Conservation (phyloP, 2,329 filamentous ascomycete species). For the Ophioceras dolichostomum region DNA sequence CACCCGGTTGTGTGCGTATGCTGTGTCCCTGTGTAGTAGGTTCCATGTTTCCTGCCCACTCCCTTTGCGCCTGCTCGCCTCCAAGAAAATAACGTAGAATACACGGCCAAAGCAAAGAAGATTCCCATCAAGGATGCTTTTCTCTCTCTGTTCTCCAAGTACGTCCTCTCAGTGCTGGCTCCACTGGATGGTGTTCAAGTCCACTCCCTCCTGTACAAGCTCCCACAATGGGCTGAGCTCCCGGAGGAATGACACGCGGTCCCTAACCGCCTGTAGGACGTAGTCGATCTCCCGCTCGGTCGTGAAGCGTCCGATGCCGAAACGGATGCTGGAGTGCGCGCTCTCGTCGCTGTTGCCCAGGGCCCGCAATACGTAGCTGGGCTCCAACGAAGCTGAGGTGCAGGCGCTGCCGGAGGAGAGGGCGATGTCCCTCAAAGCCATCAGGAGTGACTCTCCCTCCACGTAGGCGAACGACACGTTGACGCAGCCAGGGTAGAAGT, state of each 20-base stretch:
- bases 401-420: conserved; percentile 94
- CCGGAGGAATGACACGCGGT: conserved; percentile 82
- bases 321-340: conserved; percentile 94
- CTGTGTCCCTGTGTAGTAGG: too few species aligned
- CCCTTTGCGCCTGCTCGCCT: too few species aligned
- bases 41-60: too few species aligned
- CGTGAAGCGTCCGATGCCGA: conserved; percentile 94
- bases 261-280: conserved; percentile 83
- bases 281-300: conserved; percentile 95
- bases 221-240: conserved; percentile 97
- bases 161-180: conserved; percentile 79
- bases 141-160: too few species aligned
- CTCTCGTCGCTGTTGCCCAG: conserved; percentile 95
- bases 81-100: too few species aligned
- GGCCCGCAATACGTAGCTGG: conserved; percentile 88
- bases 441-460: conserved; percentile 92
- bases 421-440: conserved; percentile 97
- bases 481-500: conserved; percentile 91
- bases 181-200: conserved; percentile 95
- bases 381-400: conserved; percentile 91
- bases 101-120: too few species aligned
- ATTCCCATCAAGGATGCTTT: too few species aligned
- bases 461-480: conserved; percentile 99
- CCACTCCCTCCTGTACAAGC: conserved; percentile 91
- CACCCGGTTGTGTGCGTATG: too few species aligned